Evolutionary conservation across 2,329 filamentous ascomycete species (phyloP).

Genomic region (Coniochaeta prunicola): DNA sequence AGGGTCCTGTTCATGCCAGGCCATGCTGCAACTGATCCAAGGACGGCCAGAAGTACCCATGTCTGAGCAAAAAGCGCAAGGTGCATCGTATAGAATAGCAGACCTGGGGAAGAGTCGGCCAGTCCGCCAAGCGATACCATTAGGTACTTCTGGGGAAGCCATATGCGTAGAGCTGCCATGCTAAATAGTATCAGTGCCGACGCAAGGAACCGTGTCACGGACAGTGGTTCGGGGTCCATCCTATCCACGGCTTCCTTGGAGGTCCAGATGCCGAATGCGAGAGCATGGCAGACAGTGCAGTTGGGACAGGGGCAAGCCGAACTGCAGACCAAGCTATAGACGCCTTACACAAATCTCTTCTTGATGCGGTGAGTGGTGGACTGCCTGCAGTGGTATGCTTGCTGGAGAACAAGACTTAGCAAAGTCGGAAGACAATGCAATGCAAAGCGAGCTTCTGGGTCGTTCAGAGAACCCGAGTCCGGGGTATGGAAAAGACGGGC

Average conservation of each 20-base stretch:
- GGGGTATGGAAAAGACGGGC: no score
- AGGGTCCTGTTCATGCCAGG: slow-evolving; percentile 18
- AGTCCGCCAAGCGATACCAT: not conserved
- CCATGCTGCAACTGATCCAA: slow-evolving; percentile 5
- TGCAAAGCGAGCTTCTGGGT: no score
- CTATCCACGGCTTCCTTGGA: not conserved
- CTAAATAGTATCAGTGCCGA: not conserved
- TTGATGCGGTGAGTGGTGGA: no score
- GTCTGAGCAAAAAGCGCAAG: not conserved
- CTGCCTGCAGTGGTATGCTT: no score
- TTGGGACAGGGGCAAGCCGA: not conserved
- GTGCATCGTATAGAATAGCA: not conserved
- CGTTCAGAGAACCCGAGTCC: no score
- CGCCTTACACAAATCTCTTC: no score
- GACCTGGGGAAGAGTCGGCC: not conserved
- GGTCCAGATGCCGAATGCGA: not conserved
- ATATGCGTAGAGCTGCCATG: not conserved
- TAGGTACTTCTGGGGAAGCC: not conserved
- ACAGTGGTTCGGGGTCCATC: not conserved
- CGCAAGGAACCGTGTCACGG: not conserved
- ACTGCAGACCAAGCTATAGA: no score
- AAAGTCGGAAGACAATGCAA: no score
- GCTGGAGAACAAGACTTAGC: no score
- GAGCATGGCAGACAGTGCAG: not conserved
- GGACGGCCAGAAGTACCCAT: not conserved